Percentiles rank a stretch among this genome's conserved stretches.
Conservation (phyloP, 306 rosid genomes). For the Adenanthera pavonina region DNA sequence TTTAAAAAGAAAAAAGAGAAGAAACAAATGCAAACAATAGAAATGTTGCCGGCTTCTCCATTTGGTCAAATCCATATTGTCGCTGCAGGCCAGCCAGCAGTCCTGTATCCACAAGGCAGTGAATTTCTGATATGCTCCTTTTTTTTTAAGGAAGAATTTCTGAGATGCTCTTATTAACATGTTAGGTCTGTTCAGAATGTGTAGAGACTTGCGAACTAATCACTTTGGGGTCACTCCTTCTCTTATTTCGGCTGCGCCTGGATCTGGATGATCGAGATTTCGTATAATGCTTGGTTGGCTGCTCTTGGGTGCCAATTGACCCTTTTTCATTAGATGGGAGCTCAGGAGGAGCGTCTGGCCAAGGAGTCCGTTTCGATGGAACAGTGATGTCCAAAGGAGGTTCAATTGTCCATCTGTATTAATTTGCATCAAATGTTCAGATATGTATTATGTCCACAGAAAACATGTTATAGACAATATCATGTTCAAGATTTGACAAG, state of each 20-base stretch:
- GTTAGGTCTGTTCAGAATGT: constrained; percentile 63
- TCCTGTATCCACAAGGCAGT: constrained; percentile 48
- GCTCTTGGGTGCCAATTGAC: constrained; percentile 51
- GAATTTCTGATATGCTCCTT: constrained; percentile 36
- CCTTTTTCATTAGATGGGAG: constrained; percentile 69
- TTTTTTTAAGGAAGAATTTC: constrained; percentile 18
- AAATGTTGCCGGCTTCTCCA: constrained; percentile 37
- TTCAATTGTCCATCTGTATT: constrained; percentile 84
- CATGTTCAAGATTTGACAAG: not conserved
- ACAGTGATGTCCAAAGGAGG: constrained; percentile 92
- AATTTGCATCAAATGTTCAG: constrained; percentile 35
- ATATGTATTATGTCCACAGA: not conserved
- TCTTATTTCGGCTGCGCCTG: constrained; percentile 75
- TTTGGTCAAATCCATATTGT: constrained; percentile 40
- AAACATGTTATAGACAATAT: not conserved
- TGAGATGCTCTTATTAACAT: constrained; percentile 32
- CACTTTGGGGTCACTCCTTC: constrained; percentile 77
- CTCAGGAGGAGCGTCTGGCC: constrained; percentile 99
- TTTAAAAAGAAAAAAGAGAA: not conserved
- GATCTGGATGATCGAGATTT: constrained; percentile 73
- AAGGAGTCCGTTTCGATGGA: constrained; percentile 87
- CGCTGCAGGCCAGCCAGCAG: constrained; percentile 44
- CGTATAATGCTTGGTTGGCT: constrained; percentile 54
- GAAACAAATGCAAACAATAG: not conserved
- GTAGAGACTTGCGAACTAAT: constrained; percentile 65